Base-by-base conservation (phyloP, 176 grass and related monocot genomes). In the Musa beccarii region DNA sequence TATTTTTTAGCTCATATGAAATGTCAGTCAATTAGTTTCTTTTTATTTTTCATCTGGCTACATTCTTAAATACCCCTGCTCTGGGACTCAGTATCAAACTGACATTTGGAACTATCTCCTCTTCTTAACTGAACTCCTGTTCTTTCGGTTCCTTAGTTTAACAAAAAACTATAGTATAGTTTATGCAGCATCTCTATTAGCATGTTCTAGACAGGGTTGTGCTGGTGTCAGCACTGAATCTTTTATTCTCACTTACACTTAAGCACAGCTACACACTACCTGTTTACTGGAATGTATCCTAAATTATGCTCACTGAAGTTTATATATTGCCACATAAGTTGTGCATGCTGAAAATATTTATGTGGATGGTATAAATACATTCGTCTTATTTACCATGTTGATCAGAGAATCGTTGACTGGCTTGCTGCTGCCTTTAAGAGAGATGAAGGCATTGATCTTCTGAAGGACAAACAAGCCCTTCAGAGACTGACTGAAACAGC, bases 381-480 rank as follows among this genome's bases (percentile, higher is more conserved):
- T 52, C 3, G 0, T 9, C 0, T 17, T 25, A 56, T 14, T 72
- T 73, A 16, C 19, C 65, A 50, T 79, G 43, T 83, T 82, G 23
- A 71, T 49, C 83, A 98, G 95, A 93, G 91, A 89, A 8, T 99
- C 86, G 91, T 94, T 15, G 90, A 94, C 76, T 99, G 95, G 95
- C 90, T 94, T 78, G 86, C 95, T 87, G 76, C 34, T 56, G 83
- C 78, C 83, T 99, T 99, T 71, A 99, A 99, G 88, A 89, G 86
- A 81, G 86, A 99, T 79, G 95, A 99, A 72, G 88, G 95, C 53
- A 94, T 99, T 56, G 84, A 94, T 86, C 84, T 99, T 81, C 78
- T 99, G 16, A 94, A 94, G 81, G 90, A 99, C 69, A 99, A 99
- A 79, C 95, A 99, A 92, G 95, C 90, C 11, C 95, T 99, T 79